phyloP scores from a whole-genome alignment of 2,329 filamentous ascomycete genomes.

The Hymenoscyphus scutula region DNA sequence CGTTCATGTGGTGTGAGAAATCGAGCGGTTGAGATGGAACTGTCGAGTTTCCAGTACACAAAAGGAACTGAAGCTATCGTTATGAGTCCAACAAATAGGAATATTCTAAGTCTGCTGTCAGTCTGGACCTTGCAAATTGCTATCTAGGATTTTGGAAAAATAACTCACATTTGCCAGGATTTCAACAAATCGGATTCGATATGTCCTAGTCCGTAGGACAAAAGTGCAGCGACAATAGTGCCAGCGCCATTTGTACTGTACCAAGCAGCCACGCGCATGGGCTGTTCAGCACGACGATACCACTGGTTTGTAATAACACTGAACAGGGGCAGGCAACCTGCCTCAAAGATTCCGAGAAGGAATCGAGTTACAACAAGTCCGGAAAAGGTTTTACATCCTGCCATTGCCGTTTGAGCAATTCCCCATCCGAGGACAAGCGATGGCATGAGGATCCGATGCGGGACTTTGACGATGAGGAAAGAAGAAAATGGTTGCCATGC shows the following conservation, averaged over 20 bases:
- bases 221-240: constrained; percentile 33
- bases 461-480: constrained; percentile 58
- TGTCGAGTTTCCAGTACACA: constrained; percentile 59
- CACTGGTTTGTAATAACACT: constrained; percentile 41
- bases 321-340: constrained; percentile 47
- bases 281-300: constrained; percentile 41
- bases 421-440: constrained; percentile 47
- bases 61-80: constrained; percentile 58
- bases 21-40: constrained; percentile 49
- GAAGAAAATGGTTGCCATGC: constrained; percentile 60
- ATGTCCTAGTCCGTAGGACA: constrained; percentile 37
- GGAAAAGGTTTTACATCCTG: constrained; percentile 57
- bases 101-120: constrained; percentile 51
- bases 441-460: constrained; percentile 58
- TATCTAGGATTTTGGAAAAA: constrained; percentile 31
- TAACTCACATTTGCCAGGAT: constrained; percentile 34
- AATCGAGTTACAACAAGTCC: constrained; percentile 78
- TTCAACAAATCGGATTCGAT: constrained; percentile 46
- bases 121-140: constrained; percentile 15
- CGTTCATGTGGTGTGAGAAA: constrained; percentile 65
- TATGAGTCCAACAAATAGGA: constrained; percentile 60
- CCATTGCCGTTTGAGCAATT: constrained; percentile 47
- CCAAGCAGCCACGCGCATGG: constrained; percentile 39
- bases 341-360: constrained; percentile 76
- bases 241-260: constrained; percentile 36